Percentiles rank a stretch among this genome's conserved stretches.
Evolutionary conservation across 164 flowering plant genomes (phyloP).

Genomic region (Stephania cephalantha): DNA sequence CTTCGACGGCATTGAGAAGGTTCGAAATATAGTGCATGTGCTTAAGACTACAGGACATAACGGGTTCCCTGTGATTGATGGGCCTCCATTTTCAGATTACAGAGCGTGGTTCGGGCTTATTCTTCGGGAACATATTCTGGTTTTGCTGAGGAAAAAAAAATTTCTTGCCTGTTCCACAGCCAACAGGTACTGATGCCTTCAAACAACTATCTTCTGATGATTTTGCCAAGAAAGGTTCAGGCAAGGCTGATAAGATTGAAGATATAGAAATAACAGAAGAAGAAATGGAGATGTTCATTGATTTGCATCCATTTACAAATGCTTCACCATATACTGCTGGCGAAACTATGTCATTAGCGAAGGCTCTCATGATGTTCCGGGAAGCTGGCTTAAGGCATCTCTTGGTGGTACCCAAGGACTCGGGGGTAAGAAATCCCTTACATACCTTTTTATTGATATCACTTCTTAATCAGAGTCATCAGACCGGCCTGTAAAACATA

Average conservation of each 20-base stretch:
- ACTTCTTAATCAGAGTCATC: too few species aligned
- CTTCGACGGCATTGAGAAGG: conserved; percentile 76
- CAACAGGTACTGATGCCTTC: conserved; percentile 25
- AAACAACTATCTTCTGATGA: conserved; percentile 46
- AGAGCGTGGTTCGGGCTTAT: conserved; percentile 62
- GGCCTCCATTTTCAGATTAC: conserved; percentile 45
- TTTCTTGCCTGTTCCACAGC: conserved; percentile 34
- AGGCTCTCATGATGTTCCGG: conserved; percentile 76
- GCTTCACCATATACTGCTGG: conserved; percentile 87
- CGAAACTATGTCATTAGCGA: conserved; percentile 90
- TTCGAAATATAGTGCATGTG: conserved; percentile 59
- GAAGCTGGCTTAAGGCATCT: conserved; percentile 85
- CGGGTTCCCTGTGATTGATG: conserved; percentile 87
- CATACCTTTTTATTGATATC: background rate
- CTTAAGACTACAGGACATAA: conserved; percentile 64
- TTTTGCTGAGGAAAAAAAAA: conserved; percentile 59
- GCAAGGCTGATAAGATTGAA: conserved; percentile 44
- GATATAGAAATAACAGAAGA: conserved; percentile 60
- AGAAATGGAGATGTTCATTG: conserved; percentile 87
- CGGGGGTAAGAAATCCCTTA: conserved; percentile 46
- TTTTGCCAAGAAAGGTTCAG: conserved; percentile 76
- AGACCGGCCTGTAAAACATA: too few species aligned
- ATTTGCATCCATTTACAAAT: conserved; percentile 82
- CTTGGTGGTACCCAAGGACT: conserved; percentile 66
- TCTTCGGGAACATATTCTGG: conserved; percentile 67